A percentile compares a stretch with the other conserved stretches of the same genome.
These are phyloP conservation scores for Phlyctochytrium bullatum DNA, from an alignment of 192 early-diverging fungal genomes.

Conservation along the genomic window DNA sequence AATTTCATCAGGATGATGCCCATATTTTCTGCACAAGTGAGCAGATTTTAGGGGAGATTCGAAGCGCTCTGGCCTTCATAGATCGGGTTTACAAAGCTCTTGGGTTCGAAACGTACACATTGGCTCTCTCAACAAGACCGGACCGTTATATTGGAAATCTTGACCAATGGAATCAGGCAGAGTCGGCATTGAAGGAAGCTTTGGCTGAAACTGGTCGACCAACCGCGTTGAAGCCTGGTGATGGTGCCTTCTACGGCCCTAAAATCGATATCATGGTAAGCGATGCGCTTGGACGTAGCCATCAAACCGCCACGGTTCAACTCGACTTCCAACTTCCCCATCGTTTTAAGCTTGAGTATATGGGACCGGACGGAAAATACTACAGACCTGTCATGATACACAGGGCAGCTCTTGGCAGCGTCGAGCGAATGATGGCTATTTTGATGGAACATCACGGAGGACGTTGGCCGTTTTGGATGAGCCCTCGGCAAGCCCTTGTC, in stretches of 20 bases:
- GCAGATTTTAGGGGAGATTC: conserved; percentile 81
- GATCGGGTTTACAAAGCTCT: conserved; percentile 76
- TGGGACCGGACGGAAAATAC: conserved; percentile 54
- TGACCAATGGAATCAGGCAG: conserved; percentile 78
- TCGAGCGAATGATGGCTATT: conserved; percentile 96
- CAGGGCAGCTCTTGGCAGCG: conserved; percentile 81
- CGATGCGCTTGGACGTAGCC: conserved; percentile 76
- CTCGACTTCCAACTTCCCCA: conserved; percentile 92
- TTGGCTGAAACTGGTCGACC: conserved; percentile 55
- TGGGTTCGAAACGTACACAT: conserved; percentile 72
- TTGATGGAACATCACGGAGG: conserved; percentile 90
- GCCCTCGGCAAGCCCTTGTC: conserved; percentile 84
- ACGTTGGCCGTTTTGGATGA: conserved; percentile 94
- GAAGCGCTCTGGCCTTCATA: conserved; percentile 71
- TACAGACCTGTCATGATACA: conserved; percentile 92
- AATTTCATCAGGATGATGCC: conserved; percentile 97
- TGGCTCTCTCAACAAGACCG: conserved; percentile 81
- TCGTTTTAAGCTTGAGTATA: conserved; percentile 78
- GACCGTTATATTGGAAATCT: conserved; percentile 68
- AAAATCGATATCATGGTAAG: conserved; percentile 89
- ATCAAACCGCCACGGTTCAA: conserved; percentile 95
- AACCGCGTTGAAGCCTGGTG: conserved; percentile 77
- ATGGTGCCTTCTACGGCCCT: conserved; percentile 96
- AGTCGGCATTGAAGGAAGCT: conserved; percentile 67
- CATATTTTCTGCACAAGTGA: conserved; percentile 89